phyloP scores from a whole-genome alignment of 495 filamentous ascomycete species.

The Trichoderma orchidacearum region DNA sequence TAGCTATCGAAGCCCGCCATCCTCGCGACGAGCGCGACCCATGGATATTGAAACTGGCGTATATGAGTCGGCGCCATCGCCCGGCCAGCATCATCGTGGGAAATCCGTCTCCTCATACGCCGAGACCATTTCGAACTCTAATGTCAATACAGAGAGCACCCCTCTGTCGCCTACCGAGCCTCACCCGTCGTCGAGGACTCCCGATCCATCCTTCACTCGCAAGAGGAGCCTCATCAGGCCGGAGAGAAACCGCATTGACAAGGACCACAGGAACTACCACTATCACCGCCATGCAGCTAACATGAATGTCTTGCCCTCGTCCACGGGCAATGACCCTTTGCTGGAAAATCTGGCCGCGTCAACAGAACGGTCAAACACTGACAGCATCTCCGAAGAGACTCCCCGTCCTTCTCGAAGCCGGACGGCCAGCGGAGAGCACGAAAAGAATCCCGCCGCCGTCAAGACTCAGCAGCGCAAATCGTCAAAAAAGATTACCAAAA shows the following conservation, averaged over 20 bases:
- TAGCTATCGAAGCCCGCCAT: slow-evolving; percentile 51
- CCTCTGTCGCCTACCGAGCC: slow-evolving; percentile 29
- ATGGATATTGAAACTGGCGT: slow-evolving; percentile 52
- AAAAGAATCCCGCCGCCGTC: slow-evolving; percentile 19
- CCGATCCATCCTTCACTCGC: slow-evolving; percentile 34
- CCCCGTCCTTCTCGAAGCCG: slow-evolving; percentile 11
- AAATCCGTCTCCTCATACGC: slow-evolving; percentile 33
- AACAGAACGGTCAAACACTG: slow-evolving; percentile 26
- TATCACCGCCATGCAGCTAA: slow-evolving; percentile 84
- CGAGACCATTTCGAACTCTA: slow-evolving; percentile 34
- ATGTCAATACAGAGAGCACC: slow-evolving; percentile 28
- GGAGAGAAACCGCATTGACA: slow-evolving; percentile 68
- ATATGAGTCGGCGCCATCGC: slow-evolving; percentile 25
- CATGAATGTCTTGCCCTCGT: slow-evolving; percentile 77
- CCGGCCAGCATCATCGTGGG: slow-evolving; percentile 31
- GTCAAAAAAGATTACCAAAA: slow-evolving; percentile 37
- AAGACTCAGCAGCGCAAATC: slow-evolving; percentile 17
- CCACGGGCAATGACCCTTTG: slow-evolving; percentile 82
- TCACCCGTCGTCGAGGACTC: slow-evolving; percentile 9
- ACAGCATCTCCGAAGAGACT: slow-evolving; percentile 24
- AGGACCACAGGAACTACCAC: slow-evolving; percentile 83
- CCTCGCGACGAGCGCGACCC: slow-evolving; percentile 43
- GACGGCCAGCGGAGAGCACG: slow-evolving; percentile 15
- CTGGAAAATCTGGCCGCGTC: slow-evolving; percentile 49
- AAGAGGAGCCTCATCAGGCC: slow-evolving; percentile 81